Conservation (phyloP, 306 rosid genomes). For the peach (Prunus persica) region Prunus_persica_NCBIv2 NC_034010.1:25935501-25936000, state of each 20-base stretch:
- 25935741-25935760: conserved; percentile 46
- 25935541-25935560: no score
- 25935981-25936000: not conserved
- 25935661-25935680: not conserved
- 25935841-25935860: conserved; percentile 27
- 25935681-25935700: conserved; percentile 27
- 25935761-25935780: conserved; percentile 29
- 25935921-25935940: conserved; percentile 10
- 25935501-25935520: no score
- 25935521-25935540: no score
- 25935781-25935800: conserved; percentile 28
- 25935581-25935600: no score
- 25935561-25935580: no score
- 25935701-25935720: conserved; percentile 62
- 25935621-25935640: no score
- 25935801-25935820: conserved; percentile 33
- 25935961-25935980: not conserved
- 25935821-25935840: conserved; percentile 60
- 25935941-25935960: not conserved
- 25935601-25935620: no score
- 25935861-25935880: conserved; percentile 46
- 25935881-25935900: conserved; percentile 12
- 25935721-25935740: conserved; percentile 74
- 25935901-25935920: not conserved
- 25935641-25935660: no score